Conservation (phyloP, 306 rosid genomes). For the Glycyrrhiza uralensis region DNA sequence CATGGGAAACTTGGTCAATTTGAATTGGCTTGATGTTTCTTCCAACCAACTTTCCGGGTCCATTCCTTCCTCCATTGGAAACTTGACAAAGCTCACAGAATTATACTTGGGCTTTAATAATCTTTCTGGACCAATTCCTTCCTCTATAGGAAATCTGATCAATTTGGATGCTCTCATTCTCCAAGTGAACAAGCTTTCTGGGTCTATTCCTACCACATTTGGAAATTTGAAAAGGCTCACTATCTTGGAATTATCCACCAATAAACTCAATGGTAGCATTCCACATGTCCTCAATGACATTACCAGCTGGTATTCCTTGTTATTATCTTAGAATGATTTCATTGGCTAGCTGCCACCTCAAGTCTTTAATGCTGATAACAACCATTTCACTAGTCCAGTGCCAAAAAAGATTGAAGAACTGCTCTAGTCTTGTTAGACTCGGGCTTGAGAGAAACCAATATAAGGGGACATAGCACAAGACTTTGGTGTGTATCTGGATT, state of each 20-base stretch:
- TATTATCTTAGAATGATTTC: neutral
- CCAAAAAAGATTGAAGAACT: slow-evolving; percentile 5
- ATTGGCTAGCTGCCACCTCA: neutral
- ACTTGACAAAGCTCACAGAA: neutral
- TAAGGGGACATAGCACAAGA: slow-evolving; percentile 27
- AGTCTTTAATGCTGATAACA: neutral
- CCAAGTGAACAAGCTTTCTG: neutral
- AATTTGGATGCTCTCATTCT: neutral
- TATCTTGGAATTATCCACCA: too few species aligned
- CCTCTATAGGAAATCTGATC: slow-evolving; percentile 1
- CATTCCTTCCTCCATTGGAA: slow-evolving; percentile 21
- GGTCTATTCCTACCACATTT: slow-evolving; percentile 1
- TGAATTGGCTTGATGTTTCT: neutral
- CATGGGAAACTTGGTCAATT: neutral
- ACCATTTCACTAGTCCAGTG: neutral
- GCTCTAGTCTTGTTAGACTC: slow-evolving; percentile 5
- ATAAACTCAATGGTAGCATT: too few species aligned
- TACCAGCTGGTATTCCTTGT: neutral
- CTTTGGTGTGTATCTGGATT: slow-evolving; percentile 27
- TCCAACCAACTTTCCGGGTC: neutral
- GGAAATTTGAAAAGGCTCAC: neutral
- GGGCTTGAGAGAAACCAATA: slow-evolving; percentile 17
- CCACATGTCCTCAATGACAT: neutral
- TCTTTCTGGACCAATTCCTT: slow-evolving; percentile 19
- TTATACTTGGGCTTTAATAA: neutral